Percentiles rank a stretch among this genome's conserved stretches.
phyloP scores from a whole-genome alignment of 2,329 filamentous ascomycete genomes.

The Ophiostoma novo-ulmi region DNA sequence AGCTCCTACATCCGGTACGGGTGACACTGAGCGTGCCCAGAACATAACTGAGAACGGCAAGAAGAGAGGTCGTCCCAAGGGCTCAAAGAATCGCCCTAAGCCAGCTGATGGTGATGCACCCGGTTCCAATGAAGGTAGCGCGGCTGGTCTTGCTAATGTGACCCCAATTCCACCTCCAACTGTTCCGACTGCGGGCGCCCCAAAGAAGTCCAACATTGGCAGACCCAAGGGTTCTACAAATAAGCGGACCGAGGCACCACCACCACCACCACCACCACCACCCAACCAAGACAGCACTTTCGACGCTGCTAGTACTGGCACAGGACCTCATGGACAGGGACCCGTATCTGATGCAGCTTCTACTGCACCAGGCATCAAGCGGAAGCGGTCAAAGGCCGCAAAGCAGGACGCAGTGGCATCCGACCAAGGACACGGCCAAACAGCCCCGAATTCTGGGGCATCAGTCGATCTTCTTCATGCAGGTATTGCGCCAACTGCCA shows the following conservation, averaged over 20 bases:
- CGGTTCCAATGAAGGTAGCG: background rate
- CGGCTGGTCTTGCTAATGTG: slow-evolving; percentile 18
- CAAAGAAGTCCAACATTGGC: slow-evolving; percentile 32
- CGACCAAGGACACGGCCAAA: slow-evolving; percentile 8
- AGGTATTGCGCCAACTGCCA: slow-evolving; percentile 31
- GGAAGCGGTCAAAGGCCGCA: slow-evolving; percentile 32
- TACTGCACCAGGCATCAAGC: slow-evolving; percentile 29
- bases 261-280: background rate
- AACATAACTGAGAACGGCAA: slow-evolving; percentile 30
- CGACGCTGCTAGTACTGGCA: background rate
- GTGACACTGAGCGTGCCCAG: background rate
- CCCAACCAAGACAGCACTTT: background rate
- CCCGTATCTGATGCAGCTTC: slow-evolving; percentile 12
- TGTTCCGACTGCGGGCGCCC: slow-evolving; percentile 25
- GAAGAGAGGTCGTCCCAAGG: slow-evolving; percentile 47
- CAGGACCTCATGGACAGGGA: slow-evolving; percentile 11
- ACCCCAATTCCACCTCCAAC: slow-evolving; percentile 28
- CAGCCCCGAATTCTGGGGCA: slow-evolving; percentile 18
- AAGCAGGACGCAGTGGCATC: slow-evolving; percentile 18
- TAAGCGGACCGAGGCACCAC: slow-evolving; percentile 29
- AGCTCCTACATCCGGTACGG: background rate
- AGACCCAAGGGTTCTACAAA: slow-evolving; percentile 39
- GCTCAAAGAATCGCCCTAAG: slow-evolving; percentile 48
- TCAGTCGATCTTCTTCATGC: background rate
- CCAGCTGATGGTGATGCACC: slow-evolving; percentile 18